Percentiles rank a stretch among this genome's conserved stretches.
phyloP scores from a whole-genome alignment of 2,329 filamentous ascomycete genomes.

The Nothophaeocryptopus gaeumannii region DNA sequence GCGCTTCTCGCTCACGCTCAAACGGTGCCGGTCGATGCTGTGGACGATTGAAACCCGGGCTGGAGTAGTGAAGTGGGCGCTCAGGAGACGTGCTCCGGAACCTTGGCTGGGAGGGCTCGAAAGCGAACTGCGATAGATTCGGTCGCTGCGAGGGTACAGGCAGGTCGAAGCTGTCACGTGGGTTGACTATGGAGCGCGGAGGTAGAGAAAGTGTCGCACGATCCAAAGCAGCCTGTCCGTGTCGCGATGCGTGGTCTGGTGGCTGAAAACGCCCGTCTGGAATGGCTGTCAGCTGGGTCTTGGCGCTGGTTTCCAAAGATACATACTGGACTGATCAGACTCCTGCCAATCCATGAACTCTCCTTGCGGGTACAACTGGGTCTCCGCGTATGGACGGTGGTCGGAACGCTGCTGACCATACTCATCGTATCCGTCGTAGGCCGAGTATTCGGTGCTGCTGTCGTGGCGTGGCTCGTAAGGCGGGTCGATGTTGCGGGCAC shows the following conservation, averaged over 20 bases:
- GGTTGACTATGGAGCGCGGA: slow-evolving; percentile 5
- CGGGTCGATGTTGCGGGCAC: slow-evolving; percentile 13
- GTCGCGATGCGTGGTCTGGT: slow-evolving; percentile 33
- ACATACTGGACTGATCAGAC: slow-evolving; percentile 51
- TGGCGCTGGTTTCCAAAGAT: not conserved
- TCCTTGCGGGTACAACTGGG: slow-evolving; percentile 3
- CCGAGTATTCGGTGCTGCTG: slow-evolving; percentile 6
- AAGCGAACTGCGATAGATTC: slow-evolving; percentile 22
- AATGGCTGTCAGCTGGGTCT: slow-evolving; percentile 12
- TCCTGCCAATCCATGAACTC: slow-evolving; percentile 15
- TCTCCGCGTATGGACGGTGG: not conserved
- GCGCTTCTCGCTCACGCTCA: not conserved
- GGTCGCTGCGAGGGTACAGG: not conserved
- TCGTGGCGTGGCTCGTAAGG: slow-evolving; percentile 3
- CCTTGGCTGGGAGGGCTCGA: slow-evolving; percentile 22
- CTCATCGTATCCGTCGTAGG: slow-evolving; percentile 13
- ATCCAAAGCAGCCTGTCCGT: slow-evolving; percentile 36
- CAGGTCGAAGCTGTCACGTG: not conserved
- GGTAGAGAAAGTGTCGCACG: slow-evolving; percentile 39
- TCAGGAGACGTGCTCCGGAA: slow-evolving; percentile 33
- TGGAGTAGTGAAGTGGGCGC: slow-evolving; percentile 35
- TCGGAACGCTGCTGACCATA: not conserved
- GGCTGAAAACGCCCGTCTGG: slow-evolving; percentile 37
- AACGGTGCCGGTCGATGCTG: slow-evolving; percentile 19
- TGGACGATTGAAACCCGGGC: slow-evolving; percentile 40